Conservation (phyloP, 139 green algal species). For the Chlorella sp. region DNA sequence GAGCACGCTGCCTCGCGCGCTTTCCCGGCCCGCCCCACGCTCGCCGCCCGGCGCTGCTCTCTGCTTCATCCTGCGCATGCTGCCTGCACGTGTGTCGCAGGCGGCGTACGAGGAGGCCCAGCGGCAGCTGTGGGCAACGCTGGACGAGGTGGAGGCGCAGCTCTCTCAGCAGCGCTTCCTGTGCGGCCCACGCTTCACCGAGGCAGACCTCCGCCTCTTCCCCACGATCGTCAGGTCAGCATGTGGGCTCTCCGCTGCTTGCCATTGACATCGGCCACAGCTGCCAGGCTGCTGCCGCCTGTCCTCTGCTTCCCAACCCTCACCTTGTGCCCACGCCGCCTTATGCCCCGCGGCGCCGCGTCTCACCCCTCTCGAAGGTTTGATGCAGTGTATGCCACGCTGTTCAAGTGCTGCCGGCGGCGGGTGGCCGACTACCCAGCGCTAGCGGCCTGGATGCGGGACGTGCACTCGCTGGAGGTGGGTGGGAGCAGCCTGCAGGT, state of each 20-base stretch:
- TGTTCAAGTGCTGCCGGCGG: constrained; percentile 87
- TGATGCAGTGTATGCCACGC: constrained; percentile 76
- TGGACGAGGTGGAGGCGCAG: constrained; percentile 67
- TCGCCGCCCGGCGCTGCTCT: no score
- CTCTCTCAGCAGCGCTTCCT: constrained; percentile 71
- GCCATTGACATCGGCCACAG: no score
- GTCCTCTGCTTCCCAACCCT: no score
- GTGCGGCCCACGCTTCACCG: constrained; percentile 78
- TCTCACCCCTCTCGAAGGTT: no score
- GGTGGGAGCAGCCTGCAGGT: constrained; percentile 17
- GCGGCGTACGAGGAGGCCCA: constrained; percentile 77
- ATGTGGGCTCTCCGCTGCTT: no score
- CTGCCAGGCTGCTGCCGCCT: no score
- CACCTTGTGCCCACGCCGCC: no score
- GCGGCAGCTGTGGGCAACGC: constrained; percentile 54
- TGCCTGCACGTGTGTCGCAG: no score
- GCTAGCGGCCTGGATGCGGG: constrained; percentile 77
- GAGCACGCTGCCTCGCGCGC: no score
- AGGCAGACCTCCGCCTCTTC: constrained; percentile 85
- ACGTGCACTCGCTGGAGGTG: constrained; percentile 72
- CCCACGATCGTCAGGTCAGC: constrained; percentile 80
- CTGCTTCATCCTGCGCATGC: no score
- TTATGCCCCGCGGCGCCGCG: no score
- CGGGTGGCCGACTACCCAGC: constrained; percentile 78
- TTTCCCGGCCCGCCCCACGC: no score